phyloP scores from a whole-genome alignment of 352 stramenopile species.

The Pythium monospermum region DNA sequence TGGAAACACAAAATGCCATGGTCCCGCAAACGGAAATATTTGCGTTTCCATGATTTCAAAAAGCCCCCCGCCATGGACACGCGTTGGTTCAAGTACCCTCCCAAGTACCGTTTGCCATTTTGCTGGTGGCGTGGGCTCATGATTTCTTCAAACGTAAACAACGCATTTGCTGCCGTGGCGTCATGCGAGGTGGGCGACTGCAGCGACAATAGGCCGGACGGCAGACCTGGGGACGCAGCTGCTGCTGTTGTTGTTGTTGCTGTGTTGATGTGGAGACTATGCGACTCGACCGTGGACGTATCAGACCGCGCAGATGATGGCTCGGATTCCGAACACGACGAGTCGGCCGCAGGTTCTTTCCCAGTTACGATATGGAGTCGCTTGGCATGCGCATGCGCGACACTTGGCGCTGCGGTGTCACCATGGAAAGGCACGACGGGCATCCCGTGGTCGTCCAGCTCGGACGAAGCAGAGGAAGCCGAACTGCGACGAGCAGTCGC shows the following conservation, averaged over 20 bases:
- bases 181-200: constrained; percentile 18
- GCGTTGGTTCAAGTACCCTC: constrained; percentile 54
- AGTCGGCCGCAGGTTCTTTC: neutral
- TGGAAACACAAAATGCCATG: constrained; percentile 66
- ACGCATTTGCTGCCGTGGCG: constrained; percentile 12
- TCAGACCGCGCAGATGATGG: neutral
- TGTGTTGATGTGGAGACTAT: too few species aligned
- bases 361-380: neutral
- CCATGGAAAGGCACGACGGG: constrained; percentile 19
- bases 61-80: constrained; percentile 51
- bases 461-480: constrained; percentile 20
- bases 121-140: constrained; percentile 49
- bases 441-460: constrained; percentile 23
- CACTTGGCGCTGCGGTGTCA: constrained; percentile 3
- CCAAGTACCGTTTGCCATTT: constrained; percentile 54
- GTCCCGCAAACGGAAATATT: constrained; percentile 66
- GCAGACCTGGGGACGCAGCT: neutral
- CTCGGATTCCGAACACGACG: neutral
- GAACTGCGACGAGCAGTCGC: constrained; percentile 19
- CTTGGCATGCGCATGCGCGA: neutral
- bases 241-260: neutral
- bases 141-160: constrained; percentile 42
- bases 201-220: constrained; percentile 11
- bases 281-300: constrained; percentile 4
- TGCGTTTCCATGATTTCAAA: constrained; percentile 63